Percentiles rank a stretch among this genome's conserved stretches.
Evolutionary conservation across 768 basidiomycete genomes (phyloP).

Genomic region (Boletus coccyginus): DNA sequence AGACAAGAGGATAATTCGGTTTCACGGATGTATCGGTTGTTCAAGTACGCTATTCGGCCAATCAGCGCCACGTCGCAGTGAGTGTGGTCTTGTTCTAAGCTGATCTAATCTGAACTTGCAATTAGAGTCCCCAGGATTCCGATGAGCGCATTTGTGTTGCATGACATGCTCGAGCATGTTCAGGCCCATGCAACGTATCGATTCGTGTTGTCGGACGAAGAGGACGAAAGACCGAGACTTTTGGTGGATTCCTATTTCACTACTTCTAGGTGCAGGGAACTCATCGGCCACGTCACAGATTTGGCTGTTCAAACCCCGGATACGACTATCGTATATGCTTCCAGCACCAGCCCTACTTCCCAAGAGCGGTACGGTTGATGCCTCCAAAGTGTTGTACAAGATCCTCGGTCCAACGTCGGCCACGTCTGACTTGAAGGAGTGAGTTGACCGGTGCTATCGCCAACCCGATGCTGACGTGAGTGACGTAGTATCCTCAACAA

Average conservation of each 20-base stretch:
- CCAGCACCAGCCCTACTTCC: conserved; percentile 54
- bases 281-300: conserved; percentile 46
- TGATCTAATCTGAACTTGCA: background rate
- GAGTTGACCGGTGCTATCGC: background rate
- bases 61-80: conserved; percentile 61
- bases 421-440: conserved; percentile 30
- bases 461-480: background rate
- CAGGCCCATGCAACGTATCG: conserved; percentile 93
- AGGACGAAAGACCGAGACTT: conserved; percentile 74
- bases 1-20: conserved; percentile 28
- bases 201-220: conserved; percentile 85
- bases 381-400: conserved; percentile 86
- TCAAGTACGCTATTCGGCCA: conserved; percentile 83
- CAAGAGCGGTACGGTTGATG: conserved; percentile 58
- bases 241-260: conserved; percentile 49
- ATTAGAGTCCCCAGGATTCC: conserved; percentile 46
- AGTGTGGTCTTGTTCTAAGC: conserved; percentile 33
- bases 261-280: background rate
- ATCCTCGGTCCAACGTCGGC: conserved; percentile 61
- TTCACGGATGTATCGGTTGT: conserved; percentile 59
- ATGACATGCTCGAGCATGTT: conserved; percentile 89
- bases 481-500: conserved; percentile 52
- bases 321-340: conserved; percentile 73
- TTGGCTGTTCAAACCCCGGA: conserved; percentile 92
- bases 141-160: conserved; percentile 84